Base-by-base conservation (phyloP, 768 basidiomycete species). In the Trametes cinnabarina region DNA sequence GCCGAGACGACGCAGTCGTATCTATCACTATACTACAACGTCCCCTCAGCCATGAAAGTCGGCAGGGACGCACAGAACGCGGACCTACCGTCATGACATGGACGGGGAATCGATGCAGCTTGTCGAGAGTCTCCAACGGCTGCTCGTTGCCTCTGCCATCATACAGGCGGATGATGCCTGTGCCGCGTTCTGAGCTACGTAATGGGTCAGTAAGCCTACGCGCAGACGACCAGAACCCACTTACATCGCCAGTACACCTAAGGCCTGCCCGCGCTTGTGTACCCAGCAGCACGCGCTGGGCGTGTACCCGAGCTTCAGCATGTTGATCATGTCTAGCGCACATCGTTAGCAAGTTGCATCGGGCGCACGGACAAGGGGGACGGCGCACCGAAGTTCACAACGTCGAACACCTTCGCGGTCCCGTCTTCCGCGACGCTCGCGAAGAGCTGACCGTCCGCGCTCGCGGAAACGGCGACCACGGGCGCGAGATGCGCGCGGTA, bases 201-300 rank as follows among this genome's bases (percentile, higher is more conserved):
- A 35, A 52, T 63, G 51, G 62, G 55, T 60, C 65, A 61, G 61
- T 60, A 30, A 68, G 58, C 47, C 49, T 58, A 40, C 34, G 30
- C 30, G 9, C 20, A 34, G 56, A 41, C 19, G 17, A 20, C 25
- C 22, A 54, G 35, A 10, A 6, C 17, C 17, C 41, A 69, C 86
- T 61, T 71, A 94, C 88, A 99, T 80, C 44, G 97, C 97, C 12
- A 99, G 77, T 12, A 99, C 70, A 17, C 88, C 87, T 68, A 92
- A 89, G 0, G 90, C 93, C 65, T 95, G 87, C 46, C 93, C 94
- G 20, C 89, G 83, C 58, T 78, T 79, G 72, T 99, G 97, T 5
- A 98, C 89, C 96, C 96, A 99, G 69, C 93, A 95, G 67, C 93
- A 96, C 11, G 92, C 79, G 61, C 87, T 87, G 10, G 97, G 97